Evolutionary conservation across 805 yeast species (phyloP).

Genomic region (Vanderwaltozyma verrucispora): DNA sequence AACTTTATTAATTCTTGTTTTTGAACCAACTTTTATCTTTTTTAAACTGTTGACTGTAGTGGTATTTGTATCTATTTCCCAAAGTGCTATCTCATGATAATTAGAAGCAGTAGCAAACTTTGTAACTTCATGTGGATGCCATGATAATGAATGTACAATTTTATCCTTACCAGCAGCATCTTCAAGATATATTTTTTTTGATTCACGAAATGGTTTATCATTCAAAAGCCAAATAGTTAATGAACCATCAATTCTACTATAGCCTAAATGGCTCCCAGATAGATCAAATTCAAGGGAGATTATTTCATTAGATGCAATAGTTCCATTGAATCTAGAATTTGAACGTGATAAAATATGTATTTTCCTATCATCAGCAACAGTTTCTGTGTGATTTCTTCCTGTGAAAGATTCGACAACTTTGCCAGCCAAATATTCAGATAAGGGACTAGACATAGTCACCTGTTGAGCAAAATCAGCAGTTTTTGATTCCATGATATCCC

Average conservation of each 20-base stretch:
- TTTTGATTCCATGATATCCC: no score
- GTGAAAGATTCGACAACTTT: conserved; percentile 3
- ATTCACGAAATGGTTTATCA: conserved; percentile 5
- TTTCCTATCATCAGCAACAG: conserved; percentile 19
- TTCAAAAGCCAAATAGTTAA: conserved; percentile 19
- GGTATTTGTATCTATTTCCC: conserved; percentile 14
- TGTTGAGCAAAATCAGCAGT: no score
- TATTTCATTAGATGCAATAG: conserved; percentile 13
- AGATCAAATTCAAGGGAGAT: conserved; percentile 20
- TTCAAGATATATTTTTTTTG: conserved; percentile 7
- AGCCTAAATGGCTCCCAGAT: conserved; percentile 18
- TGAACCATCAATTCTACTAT: conserved; percentile 25
- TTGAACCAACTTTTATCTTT: conserved; percentile 7
- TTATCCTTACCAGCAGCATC: conserved; percentile 15
- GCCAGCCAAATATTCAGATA: conserved; percentile 1
- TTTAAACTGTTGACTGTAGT: conserved; percentile 9
- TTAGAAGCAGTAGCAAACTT: conserved; percentile 20
- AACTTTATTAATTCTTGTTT: conserved; percentile 13
- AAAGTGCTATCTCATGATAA: conserved; percentile 13
- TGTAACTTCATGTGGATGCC: conserved; percentile 16
- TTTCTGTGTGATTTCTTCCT: conserved; percentile 2
- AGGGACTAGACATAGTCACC: background rate
- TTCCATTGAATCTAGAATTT: conserved; percentile 15
- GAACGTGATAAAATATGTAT: conserved; percentile 9
- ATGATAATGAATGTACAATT: conserved; percentile 14